Evolutionary conservation across 495 filamentous ascomycete genomes (phyloP).

Genomic region (Aspergillus saccharolyticus): DNA sequence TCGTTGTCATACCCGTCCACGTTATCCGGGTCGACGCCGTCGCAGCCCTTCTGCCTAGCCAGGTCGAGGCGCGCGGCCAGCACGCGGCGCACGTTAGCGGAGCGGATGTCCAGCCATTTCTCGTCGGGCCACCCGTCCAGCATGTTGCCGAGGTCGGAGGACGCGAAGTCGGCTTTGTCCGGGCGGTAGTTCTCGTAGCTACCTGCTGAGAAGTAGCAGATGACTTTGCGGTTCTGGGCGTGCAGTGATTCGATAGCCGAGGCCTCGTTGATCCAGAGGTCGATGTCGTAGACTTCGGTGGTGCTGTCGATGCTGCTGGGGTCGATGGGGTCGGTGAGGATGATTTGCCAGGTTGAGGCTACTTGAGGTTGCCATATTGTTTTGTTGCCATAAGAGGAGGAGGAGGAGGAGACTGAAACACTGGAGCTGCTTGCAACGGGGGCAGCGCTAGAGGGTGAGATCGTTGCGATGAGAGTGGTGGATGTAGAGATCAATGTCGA

Average conservation of each 20-base stretch:
- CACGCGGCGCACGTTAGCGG: slow-evolving; percentile 52
- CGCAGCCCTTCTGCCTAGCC: slow-evolving; percentile 57
- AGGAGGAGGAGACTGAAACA: not conserved
- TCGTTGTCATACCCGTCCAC: slow-evolving; percentile 58
- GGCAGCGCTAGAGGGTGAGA: not conserved
- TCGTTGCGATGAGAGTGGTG: not conserved
- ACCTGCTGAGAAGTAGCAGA: slow-evolving; percentile 73
- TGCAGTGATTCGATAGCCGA: slow-evolving; percentile 46
- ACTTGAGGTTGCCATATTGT: slow-evolving; percentile 44
- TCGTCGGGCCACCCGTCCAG: slow-evolving; percentile 62
- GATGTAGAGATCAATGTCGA: not conserved
- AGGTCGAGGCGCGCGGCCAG: slow-evolving; percentile 54
- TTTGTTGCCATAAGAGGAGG: slow-evolving; percentile 14
- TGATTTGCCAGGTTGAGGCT: slow-evolving; percentile 53
- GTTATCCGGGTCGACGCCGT: slow-evolving; percentile 70
- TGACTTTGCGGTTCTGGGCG: slow-evolving; percentile 47
- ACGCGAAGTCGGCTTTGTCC: slow-evolving; percentile 49
- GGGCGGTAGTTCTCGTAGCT: slow-evolving; percentile 54
- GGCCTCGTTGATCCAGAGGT: slow-evolving; percentile 50
- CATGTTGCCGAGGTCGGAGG: slow-evolving; percentile 45
- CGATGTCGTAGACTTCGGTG: slow-evolving; percentile 55
- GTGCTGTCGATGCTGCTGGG: slow-evolving; percentile 19
- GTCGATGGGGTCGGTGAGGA: slow-evolving; percentile 38
- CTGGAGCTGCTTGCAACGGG: not conserved
- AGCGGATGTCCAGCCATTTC: slow-evolving; percentile 58